Conservation (phyloP, 345 rosid genomes). For the Hirschfeldia incana region DNA sequence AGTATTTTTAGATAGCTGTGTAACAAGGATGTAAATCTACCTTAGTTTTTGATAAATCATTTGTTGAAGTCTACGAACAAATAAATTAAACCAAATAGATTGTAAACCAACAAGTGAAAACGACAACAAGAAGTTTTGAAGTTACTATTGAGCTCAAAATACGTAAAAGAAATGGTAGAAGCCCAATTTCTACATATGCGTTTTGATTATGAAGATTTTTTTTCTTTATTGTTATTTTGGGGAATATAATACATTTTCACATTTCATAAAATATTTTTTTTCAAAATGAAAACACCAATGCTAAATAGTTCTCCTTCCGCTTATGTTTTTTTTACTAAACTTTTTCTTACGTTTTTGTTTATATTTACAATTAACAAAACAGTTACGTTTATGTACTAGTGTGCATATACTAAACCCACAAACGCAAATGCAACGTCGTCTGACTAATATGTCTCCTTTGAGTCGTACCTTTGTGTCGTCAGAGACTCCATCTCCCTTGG, state of each 20-base stretch:
- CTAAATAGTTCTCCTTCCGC: neutral
- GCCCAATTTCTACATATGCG: neutral
- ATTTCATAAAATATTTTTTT: neutral
- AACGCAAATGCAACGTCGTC: neutral
- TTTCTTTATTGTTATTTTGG: neutral
- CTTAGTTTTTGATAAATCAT: neutral
- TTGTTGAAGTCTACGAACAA: neutral
- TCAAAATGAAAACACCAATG: neutral
- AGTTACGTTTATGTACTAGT: neutral
- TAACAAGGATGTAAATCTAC: neutral
- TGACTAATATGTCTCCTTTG: neutral
- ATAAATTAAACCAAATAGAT: neutral
- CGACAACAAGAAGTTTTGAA: neutral
- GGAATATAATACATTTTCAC: neutral
- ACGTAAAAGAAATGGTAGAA: neutral
- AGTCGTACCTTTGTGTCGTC: conserved; percentile 38
- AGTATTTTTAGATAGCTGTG: neutral
- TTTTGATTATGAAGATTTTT: neutral
- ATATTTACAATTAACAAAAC: neutral
- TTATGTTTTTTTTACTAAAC: too few relatives aligned
- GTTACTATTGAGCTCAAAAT: neutral
- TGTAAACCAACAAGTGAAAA: neutral
- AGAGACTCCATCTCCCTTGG: conserved; percentile 38
- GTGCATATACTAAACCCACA: neutral
- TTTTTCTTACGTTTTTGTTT: neutral